Conservation (phyloP, 257 asterid genomes). For the Cinchona pubescens region DNA sequence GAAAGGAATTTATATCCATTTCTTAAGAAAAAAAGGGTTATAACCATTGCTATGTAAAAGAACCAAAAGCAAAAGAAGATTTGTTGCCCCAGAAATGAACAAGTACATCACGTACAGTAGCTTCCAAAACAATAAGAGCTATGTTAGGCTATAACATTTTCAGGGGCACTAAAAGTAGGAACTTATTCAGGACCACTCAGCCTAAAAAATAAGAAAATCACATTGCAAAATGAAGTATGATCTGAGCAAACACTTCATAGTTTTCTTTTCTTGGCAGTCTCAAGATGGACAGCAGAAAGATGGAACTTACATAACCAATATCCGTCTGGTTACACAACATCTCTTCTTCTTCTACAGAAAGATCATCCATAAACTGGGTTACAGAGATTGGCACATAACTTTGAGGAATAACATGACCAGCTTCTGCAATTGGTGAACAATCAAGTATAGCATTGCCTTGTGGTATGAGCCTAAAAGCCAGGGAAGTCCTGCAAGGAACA, state of each 20-base stretch:
- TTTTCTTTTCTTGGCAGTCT: neutral
- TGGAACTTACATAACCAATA: slow-evolving; percentile 57
- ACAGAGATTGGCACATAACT: slow-evolving; percentile 82
- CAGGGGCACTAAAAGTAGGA: neutral
- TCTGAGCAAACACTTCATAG: neutral
- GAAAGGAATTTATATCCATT: neutral
- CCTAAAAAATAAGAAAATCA: neutral
- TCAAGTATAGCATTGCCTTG: slow-evolving; percentile 90
- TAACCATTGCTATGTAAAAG: neutral
- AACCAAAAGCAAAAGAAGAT: neutral
- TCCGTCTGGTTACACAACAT: slow-evolving; percentile 51
- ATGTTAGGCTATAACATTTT: slow-evolving; percentile 2
- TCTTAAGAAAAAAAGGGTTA: neutral
- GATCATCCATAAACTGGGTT: slow-evolving; percentile 91
- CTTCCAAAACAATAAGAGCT: neutral
- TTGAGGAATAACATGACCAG: slow-evolving; percentile 92
- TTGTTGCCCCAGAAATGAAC: neutral
- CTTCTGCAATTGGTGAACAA: slow-evolving; percentile 78
- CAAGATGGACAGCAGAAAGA: slow-evolving; percentile 10
- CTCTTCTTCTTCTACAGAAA: slow-evolving; percentile 83
- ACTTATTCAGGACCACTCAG: neutral
- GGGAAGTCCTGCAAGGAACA: slow-evolving; percentile 67
- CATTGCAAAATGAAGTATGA: neutral
- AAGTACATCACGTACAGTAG: neutral
- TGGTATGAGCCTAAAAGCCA: slow-evolving; percentile 91